Evolutionary conservation across 495 filamentous ascomycete genomes (phyloP), one percentile per base, ranked within the genome.

Genomic region (Hyaloscypha variabilis): DNA sequence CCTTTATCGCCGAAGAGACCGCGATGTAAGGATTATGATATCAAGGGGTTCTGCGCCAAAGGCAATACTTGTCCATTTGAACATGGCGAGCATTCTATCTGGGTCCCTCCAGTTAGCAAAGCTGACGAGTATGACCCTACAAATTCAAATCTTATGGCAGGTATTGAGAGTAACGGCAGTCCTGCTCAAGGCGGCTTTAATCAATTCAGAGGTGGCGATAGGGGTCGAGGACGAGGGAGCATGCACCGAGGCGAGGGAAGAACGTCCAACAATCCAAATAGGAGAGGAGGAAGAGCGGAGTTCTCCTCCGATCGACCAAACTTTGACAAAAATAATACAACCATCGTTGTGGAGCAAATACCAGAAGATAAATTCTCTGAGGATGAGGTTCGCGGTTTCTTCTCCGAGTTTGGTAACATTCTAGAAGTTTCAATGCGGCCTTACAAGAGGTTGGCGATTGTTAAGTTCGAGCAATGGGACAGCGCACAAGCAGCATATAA

Each of bases 301-400:
- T 92, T 96, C 74, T 92, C 93, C 6, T 83, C 85, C 4, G 85
- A 87, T 63, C 90, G 93, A 0, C 91, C 91, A 0, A 90, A 88
- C 52, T 80, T 83, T 46, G 92, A 97, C 74, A 84, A 83, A 60
- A 86, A 84, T 1, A 90, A 91, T 62, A 92, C 87, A 2, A 89
- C 90, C 0, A 87, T 99, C 51, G 95, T 98, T 8, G 87, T 99
- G 6, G 94, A 97, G 69, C 89, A 93, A 66, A 97, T 99, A 39
- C 95, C 95, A 0, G 89, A 93, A 58, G 92, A 97, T 31, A 88
- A 92, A 60, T 91, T 95, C 67, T 79, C 82, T 26, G 94, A 97
- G 62, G 75, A 87, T 3, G 76, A 84, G 11, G 88, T 99, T 61
- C 86, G 88, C 34, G 85, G 82, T 1, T 97, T 95, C 77, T 99